Evolutionary conservation across 2,329 filamentous ascomycete genomes (phyloP).

Genomic region (Teratosphaeria gauchensis): DNA sequence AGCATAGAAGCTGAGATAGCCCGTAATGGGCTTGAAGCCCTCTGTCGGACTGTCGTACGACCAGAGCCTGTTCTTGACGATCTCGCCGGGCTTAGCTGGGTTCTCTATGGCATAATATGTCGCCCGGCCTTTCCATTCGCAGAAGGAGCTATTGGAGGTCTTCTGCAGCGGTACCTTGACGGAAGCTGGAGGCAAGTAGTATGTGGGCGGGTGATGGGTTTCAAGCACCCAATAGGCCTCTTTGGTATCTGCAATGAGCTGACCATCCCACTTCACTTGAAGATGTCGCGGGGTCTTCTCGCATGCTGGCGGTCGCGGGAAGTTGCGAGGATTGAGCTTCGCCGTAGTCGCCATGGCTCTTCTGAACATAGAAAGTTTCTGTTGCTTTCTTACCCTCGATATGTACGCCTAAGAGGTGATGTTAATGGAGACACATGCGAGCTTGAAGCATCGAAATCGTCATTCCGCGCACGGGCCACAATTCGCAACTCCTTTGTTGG

Average conservation of each 20-base stretch:
- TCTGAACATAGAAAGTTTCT: conserved; percentile 6
- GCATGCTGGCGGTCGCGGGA: conserved; percentile 50
- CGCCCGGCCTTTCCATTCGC: conserved; percentile 53
- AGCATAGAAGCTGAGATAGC: conserved; percentile 51
- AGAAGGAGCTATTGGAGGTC: conserved; percentile 41
- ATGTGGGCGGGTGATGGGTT: conserved; percentile 54
- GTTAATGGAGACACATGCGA: not conserved
- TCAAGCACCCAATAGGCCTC: conserved; percentile 54
- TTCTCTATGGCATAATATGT: conserved; percentile 47
- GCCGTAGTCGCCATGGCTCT: conserved; percentile 12
- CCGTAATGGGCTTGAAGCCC: conserved; percentile 44
- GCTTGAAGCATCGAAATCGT: not conserved
- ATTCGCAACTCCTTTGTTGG: not conserved
- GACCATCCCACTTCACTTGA: conserved; percentile 44
- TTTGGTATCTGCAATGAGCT: conserved; percentile 48
- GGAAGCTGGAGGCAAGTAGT: conserved; percentile 48
- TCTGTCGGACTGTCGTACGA: conserved; percentile 47
- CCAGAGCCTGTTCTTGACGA: conserved; percentile 47
- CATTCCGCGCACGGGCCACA: not conserved
- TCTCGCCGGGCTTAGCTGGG: conserved; percentile 28
- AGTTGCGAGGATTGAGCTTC: conserved; percentile 47
- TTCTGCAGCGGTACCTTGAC: conserved; percentile 39
- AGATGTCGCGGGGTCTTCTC: conserved; percentile 47
- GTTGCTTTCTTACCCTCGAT: not conserved
- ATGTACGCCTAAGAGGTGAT: not conserved